Evolutionary conservation across 2,329 filamentous ascomycete genomes (phyloP), one percentile per base, ranked within the genome.

Genomic region (Byssochlamys sp.): DNA sequence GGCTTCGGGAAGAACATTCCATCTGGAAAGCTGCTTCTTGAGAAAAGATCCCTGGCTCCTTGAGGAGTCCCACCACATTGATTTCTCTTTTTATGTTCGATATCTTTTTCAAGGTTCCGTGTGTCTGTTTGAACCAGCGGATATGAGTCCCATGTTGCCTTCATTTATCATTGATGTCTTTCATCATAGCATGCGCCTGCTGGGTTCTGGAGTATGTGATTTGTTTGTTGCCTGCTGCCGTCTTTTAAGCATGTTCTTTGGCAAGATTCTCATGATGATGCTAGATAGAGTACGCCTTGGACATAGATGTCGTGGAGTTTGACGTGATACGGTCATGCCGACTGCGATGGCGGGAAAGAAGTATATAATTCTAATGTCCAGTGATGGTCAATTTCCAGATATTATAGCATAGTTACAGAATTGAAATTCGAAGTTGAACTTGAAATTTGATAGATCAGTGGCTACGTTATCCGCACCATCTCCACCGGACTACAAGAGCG

Each of bases 1-100:
- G 73, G 74, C 24, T 77, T 77, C 58, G 67, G 67, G 24, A 65
- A 65, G 50, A 71, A 71, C 59, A 62, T 62, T 9, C 72, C 73
- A 3, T 58, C 63, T 2, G 75, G 75, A 19, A 69, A 70, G 57
- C 65, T 78, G 53, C 63, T 76, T 28, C 66, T 78, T 39, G 73
- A 75, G 65, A 71, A 68, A 60, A 67, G 69, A 60, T 65, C 65
- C 14, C 35, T n/a, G 35, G 7, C 35, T 2, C 14, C 35, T 45
- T 45, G 35, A 45, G 4, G 14, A 19, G n/a, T 5, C 7, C 14
- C 12, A 45, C 7, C 12, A 19, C 35, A 19, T 26, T 11, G 14
- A 2, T n/a, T 27, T 51, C 10, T 27, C 12, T 27, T 49, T 24
- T 26, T 25, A 51, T 27, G 12, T 51, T 6, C 12, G 3, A 11